A percentile compares a stretch with the other conserved stretches of the same genome.
These are phyloP conservation scores for Candida sojae DNA, from an alignment of 1,139 yeast genomes.

Conservation along the genomic window DNA sequence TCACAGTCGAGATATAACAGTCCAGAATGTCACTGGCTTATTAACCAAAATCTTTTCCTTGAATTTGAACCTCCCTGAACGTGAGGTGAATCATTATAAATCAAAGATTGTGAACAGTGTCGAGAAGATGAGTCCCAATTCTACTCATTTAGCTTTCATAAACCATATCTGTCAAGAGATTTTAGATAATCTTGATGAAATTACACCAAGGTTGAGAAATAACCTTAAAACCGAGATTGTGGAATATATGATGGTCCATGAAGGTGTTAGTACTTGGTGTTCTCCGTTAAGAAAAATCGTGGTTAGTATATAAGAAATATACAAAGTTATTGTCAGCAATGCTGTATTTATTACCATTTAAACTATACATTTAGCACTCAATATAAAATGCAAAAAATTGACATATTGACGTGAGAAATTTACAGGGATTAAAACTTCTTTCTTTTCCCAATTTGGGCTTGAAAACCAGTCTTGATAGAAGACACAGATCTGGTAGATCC, in stretches of 20 bases:
- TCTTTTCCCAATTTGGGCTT: slow-evolving; percentile 87
- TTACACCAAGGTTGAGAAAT: slow-evolving; percentile 5
- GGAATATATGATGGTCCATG: slow-evolving; percentile 51
- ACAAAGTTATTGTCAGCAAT: neutral
- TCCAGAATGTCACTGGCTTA: slow-evolving; percentile 6
- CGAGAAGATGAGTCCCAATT: slow-evolving; percentile 15
- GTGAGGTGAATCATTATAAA: slow-evolving; percentile 39
- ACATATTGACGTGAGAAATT: neutral
- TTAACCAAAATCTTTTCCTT: slow-evolving; percentile 16
- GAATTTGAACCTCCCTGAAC: slow-evolving; percentile 29
- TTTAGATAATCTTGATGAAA: neutral
- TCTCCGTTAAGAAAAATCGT: slow-evolving; percentile 53
- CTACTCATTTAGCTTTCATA: slow-evolving; percentile 21
- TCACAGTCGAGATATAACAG: slow-evolving; percentile 4
- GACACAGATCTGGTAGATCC: slow-evolving; percentile 97
- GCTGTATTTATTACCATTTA: slow-evolving; percentile 7
- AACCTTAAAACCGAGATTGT: slow-evolving; percentile 28
- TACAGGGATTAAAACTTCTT: slow-evolving; percentile 42
- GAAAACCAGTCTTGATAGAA: slow-evolving; percentile 99
- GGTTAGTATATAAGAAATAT: slow-evolving; percentile 8
- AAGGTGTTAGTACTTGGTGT: slow-evolving; percentile 59
- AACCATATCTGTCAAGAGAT: slow-evolving; percentile 14
- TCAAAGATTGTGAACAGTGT: slow-evolving; percentile 24
- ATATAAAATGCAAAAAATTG: slow-evolving; percentile 8
- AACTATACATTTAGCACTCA: slow-evolving; percentile 10